These are phyloP conservation scores for Calvatia gigantea DNA, from an alignment of 768 basidiomycete species.

Conservation along the genomic window DNA sequence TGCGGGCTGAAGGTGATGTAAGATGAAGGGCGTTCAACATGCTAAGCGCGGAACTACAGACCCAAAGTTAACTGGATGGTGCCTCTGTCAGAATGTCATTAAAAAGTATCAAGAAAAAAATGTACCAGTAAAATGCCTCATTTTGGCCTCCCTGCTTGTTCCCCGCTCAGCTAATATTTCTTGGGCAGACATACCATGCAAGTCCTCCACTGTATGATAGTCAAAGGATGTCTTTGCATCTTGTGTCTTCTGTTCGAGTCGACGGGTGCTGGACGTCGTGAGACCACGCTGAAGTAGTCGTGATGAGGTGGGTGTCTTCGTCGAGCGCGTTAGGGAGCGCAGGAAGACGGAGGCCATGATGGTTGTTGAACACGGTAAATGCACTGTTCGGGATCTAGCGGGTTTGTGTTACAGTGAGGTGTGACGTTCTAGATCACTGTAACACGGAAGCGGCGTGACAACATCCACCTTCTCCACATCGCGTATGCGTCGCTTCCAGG, in stretches of 20 bases:
- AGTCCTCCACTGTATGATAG: slow-evolving; percentile 77
- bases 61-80: slow-evolving; percentile 85
- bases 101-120: slow-evolving; percentile 9
- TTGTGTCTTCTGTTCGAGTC: slow-evolving; percentile 25
- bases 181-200: slow-evolving; percentile 74
- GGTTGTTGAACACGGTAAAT: slow-evolving; percentile 26
- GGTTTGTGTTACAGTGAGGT: slow-evolving; percentile 23
- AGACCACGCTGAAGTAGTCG: slow-evolving; percentile 31
- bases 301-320: slow-evolving; percentile 28
- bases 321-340: slow-evolving; percentile 54
- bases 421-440: not conserved
- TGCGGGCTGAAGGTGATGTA: slow-evolving; percentile 63
- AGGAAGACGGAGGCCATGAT: slow-evolving; percentile 66
- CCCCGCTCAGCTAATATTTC: slow-evolving; percentile 80
- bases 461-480: not conserved
- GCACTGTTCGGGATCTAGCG: slow-evolving; percentile 33
- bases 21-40: not conserved
- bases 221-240: slow-evolving; percentile 46
- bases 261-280: slow-evolving; percentile 29
- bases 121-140: slow-evolving; percentile 93
- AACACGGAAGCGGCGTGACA: slow-evolving; percentile 12
- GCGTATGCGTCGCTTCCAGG: slow-evolving; percentile 7
- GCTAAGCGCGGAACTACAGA: slow-evolving; percentile 33
- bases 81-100: not conserved
- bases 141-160: slow-evolving; percentile 66